Percentiles rank a stretch among this genome's conserved stretches.
Evolutionary conservation across 2,329 filamentous ascomycete genomes (phyloP).

Genomic region (Colletotrichum eremochloae): DNA sequence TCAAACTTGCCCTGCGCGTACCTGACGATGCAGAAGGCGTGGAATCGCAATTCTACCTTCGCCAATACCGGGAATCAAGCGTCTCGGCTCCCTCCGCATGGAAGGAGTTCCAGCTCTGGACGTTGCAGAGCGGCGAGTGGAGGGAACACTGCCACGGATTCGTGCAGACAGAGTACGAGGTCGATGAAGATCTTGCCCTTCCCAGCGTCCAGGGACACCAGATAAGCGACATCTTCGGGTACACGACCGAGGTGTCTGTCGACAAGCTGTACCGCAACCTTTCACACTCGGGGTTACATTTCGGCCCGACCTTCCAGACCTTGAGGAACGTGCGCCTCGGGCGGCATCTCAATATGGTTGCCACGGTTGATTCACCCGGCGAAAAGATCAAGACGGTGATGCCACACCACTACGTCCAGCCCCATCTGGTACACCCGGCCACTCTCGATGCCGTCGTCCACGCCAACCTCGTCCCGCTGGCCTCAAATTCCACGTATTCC

Average conservation of each 20-base stretch:
- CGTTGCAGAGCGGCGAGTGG: constrained; percentile 43
- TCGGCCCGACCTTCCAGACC: constrained; percentile 43
- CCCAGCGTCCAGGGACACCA: not conserved
- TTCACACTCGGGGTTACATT: constrained; percentile 40
- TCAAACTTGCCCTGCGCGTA: constrained; percentile 44
- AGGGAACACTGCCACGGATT: constrained; percentile 48
- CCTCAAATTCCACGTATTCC: constrained; percentile 6
- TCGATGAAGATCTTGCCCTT: not conserved
- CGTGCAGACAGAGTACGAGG: constrained; percentile 41
- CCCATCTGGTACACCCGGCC: constrained; percentile 53
- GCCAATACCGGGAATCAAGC: constrained; percentile 41
- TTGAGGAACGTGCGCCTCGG: constrained; percentile 36
- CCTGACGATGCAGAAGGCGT: constrained; percentile 34
- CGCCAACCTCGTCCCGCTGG: constrained; percentile 39
- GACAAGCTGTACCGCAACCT: constrained; percentile 42
- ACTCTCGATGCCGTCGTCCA: constrained; percentile 53
- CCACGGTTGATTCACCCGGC: constrained; percentile 27
- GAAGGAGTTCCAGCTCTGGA: constrained; percentile 47
- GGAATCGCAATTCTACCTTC: constrained; percentile 43
- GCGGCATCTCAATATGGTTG: constrained; percentile 19
- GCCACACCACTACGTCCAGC: constrained; percentile 45
- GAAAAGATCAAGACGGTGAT: constrained; percentile 36
- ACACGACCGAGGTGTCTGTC: constrained; percentile 17
- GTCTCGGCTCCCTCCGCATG: constrained; percentile 39
- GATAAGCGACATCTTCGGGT: not conserved